Evolutionary conservation across 2,329 filamentous ascomycete genomes (phyloP).

Genomic region (Trichoderma afroharzianum): DNA sequence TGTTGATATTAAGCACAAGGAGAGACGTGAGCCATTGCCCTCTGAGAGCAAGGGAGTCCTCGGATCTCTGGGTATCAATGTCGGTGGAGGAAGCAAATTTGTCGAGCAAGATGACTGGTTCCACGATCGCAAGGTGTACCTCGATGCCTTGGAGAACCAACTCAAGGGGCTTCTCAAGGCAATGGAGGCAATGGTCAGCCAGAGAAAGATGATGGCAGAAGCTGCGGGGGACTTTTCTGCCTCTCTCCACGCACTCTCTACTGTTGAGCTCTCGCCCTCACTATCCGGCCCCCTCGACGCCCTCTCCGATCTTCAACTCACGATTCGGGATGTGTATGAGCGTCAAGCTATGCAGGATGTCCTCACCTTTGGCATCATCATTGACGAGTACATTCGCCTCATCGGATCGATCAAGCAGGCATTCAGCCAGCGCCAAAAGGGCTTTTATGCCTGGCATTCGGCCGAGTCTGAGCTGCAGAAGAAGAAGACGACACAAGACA

Average conservation of each 20-base stretch:
- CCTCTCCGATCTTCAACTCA: conserved; percentile 87
- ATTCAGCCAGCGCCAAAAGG: conserved; percentile 89
- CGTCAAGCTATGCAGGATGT: conserved; percentile 96
- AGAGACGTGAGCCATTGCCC: conserved; percentile 80
- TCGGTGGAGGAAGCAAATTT: conserved; percentile 80
- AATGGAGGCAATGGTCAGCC: conserved; percentile 86
- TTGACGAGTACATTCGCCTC: conserved; percentile 95
- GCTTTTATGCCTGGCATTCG: conserved; percentile 89
- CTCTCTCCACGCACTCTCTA: conserved; percentile 86
- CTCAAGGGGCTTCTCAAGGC: conserved; percentile 87
- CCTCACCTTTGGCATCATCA: conserved; percentile 91
- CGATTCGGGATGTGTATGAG: conserved; percentile 92
- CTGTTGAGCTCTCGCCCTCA: conserved; percentile 85
- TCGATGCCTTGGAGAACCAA: conserved; percentile 90
- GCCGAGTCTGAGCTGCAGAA: conserved; percentile 90
- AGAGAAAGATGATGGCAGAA: conserved; percentile 90
- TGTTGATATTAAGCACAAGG: conserved; percentile 95
- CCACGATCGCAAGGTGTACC: conserved; percentile 90
- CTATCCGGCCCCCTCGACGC: conserved; percentile 87
- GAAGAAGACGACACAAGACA: conserved; percentile 84
- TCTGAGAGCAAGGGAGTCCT: conserved; percentile 92
- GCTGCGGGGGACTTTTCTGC: conserved; percentile 90
- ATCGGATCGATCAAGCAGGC: conserved; percentile 94
- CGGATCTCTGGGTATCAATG: conserved; percentile 74
- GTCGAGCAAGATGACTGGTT: conserved; percentile 99